Percentiles rank a stretch among this genome's conserved stretches.
Conservation (phyloP, 2,329 filamentous ascomycete species). For the Cladosporium halotolerans region DNA sequence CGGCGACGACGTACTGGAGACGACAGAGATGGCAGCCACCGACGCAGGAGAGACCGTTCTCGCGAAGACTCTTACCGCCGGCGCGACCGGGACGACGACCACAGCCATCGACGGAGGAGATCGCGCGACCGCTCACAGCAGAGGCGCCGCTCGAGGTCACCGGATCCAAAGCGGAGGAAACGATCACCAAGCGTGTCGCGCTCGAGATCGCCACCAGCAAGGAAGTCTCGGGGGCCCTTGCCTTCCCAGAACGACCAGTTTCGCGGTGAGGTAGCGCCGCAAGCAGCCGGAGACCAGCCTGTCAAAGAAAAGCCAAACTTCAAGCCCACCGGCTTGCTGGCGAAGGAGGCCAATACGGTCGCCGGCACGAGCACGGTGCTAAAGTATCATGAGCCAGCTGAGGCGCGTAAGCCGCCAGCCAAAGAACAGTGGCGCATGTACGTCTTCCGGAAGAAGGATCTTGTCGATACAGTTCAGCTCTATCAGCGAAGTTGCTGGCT, state of each 20-base stretch:
- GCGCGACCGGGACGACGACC: constrained; percentile 13
- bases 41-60: neutral
- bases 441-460: constrained; percentile 74
- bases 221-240: constrained; percentile 37
- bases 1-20: neutral
- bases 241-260: constrained; percentile 44
- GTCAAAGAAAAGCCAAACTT: constrained; percentile 88
- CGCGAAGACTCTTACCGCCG: neutral
- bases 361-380: constrained; percentile 70
- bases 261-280: constrained; percentile 25
- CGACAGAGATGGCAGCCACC: constrained; percentile 10
- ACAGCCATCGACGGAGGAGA: constrained; percentile 19
- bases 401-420: constrained; percentile 78
- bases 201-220: constrained; percentile 28
- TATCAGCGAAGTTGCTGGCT: constrained; percentile 80
- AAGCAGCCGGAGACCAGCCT: constrained; percentile 14
- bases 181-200: constrained; percentile 24
- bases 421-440: constrained; percentile 83
- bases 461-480: constrained; percentile 76
- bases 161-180: constrained; percentile 29
- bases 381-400: constrained; percentile 93
- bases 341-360: constrained; percentile 80
- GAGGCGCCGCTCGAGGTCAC: constrained; percentile 23
- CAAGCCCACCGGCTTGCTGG: constrained; percentile 70
- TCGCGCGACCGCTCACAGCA: constrained; percentile 21